phyloP scores from a whole-genome alignment of 768 basidiomycete species.

The Plicaturopsis crispa region DNA sequence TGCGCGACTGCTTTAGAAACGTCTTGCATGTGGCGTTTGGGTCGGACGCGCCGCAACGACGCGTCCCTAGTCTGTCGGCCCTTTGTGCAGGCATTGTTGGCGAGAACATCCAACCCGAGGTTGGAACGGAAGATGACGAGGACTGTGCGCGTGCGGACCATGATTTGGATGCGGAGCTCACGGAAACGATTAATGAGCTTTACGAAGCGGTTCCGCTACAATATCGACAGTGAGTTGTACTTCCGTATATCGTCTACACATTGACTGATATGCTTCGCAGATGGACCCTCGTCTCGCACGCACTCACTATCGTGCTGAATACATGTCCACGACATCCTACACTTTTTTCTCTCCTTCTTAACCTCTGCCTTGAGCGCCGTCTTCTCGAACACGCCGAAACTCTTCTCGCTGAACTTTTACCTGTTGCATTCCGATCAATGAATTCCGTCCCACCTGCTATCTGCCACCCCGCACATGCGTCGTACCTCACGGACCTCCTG shows the following conservation, averaged over 20 bases:
- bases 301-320: constrained; percentile 38
- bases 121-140: constrained; percentile 14
- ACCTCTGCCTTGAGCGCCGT: constrained; percentile 37
- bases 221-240: constrained; percentile 39
- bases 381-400: constrained; percentile 34
- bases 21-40: constrained; percentile 31
- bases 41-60: constrained; percentile 1
- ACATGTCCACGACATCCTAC: constrained; percentile 39
- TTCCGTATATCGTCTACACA: constrained; percentile 2
- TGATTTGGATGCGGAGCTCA: too few relatives aligned
- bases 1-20: constrained; percentile 50
- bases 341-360: constrained; percentile 39
- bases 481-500: constrained; percentile 44
- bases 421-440: constrained; percentile 30
- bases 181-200: constrained; percentile 26
- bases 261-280: constrained; percentile 18
- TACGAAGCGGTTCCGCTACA: constrained; percentile 47
- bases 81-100: constrained; percentile 43
- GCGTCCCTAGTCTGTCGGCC: constrained; percentile 31
- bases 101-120: constrained; percentile 29
- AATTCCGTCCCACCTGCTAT: constrained; percentile 20
- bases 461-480: constrained; percentile 36
- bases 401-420: constrained; percentile 33
- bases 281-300: constrained; percentile 43
- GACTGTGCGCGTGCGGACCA: constrained; percentile 20